Percentiles rank a stretch among this genome's conserved stretches.
These are phyloP conservation scores for Mimosa bimucronata DNA, from an alignment of 306 rosid genomes.

Conservation along the genomic window DNA sequence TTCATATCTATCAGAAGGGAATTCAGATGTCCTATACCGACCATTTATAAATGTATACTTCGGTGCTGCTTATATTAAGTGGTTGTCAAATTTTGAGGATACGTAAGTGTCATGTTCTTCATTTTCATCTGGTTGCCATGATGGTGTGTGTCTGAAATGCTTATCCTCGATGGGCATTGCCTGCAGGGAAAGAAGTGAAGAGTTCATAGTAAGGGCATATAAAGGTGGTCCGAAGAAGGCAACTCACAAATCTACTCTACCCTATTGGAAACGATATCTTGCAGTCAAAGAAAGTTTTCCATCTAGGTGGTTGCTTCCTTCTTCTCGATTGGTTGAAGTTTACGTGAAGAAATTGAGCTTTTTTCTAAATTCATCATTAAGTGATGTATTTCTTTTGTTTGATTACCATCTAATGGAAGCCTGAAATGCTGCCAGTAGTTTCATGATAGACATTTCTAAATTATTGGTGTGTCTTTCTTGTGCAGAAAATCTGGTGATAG, in stretches of 20 bases:
- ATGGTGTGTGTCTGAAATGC: conserved; percentile 19
- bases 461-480: conserved; percentile 18
- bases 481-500: conserved; percentile 66
- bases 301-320: conserved; percentile 58
- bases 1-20: conserved; percentile 48
- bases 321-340: conserved; percentile 30
- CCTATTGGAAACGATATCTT: conserved; percentile 74
- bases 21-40: conserved; percentile 50
- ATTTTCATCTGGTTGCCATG: conserved; percentile 30
- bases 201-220: conserved; percentile 80
- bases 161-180: conserved; percentile 29
- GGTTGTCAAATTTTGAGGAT: conserved; percentile 65
- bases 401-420: background rate
- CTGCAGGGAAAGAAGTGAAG: conserved; percentile 86
- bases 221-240: conserved; percentile 86
- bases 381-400: background rate
- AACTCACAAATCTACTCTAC: conserved; percentile 78
- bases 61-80: conserved; percentile 83
- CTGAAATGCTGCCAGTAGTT: background rate
- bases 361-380: background rate
- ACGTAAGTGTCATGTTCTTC: conserved; percentile 54
- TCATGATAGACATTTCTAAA: background rate
- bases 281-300: conserved; percentile 74
- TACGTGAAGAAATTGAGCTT: background rate
- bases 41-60: conserved; percentile 72